Percentiles rank a stretch among this genome's conserved stretches.
These are phyloP conservation scores for Cinchona pubescens DNA, from an alignment of 257 asterid species.

Conservation along the genomic window DNA sequence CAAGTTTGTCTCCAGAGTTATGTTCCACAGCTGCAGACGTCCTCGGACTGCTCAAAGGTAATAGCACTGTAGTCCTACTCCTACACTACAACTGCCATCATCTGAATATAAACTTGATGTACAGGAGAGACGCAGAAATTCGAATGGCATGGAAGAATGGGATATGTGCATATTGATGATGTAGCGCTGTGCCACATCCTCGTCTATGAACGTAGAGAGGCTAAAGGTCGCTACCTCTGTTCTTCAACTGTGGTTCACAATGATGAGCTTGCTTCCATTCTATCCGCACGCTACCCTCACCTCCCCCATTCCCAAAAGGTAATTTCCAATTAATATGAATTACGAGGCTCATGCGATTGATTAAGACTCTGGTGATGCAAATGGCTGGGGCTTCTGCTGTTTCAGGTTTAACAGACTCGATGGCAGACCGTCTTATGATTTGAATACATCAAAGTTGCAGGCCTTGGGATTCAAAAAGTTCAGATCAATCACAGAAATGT, in stretches of 20 bases:
- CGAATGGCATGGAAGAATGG: slow-evolving; percentile 85
- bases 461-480: slow-evolving; percentile 56
- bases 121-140: slow-evolving; percentile 68
- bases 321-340: too few species aligned
- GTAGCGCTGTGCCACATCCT: slow-evolving; percentile 77
- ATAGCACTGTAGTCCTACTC: too few species aligned
- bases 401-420: slow-evolving; percentile 60
- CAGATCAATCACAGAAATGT: slow-evolving; percentile 73
- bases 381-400: background rate
- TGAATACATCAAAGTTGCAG: slow-evolving; percentile 51
- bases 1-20: slow-evolving; percentile 57
- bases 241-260: slow-evolving; percentile 60
- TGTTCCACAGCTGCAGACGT: slow-evolving; percentile 76
- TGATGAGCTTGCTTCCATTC: slow-evolving; percentile 45
- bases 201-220: slow-evolving; percentile 50
- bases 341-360: too few species aligned
- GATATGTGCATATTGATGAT: slow-evolving; percentile 88
- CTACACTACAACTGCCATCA: too few species aligned
- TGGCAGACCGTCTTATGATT: slow-evolving; percentile 57
- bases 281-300: slow-evolving; percentile 58
- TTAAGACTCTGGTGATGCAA: too few species aligned
- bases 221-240: slow-evolving; percentile 74
- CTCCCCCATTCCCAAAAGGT: slow-evolving; percentile 69
- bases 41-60: slow-evolving; percentile 81
- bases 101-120: too few species aligned